phyloP scores from a whole-genome alignment of 176 grass and related monocot genomes.

The Calamus simplicifolius region DNA sequence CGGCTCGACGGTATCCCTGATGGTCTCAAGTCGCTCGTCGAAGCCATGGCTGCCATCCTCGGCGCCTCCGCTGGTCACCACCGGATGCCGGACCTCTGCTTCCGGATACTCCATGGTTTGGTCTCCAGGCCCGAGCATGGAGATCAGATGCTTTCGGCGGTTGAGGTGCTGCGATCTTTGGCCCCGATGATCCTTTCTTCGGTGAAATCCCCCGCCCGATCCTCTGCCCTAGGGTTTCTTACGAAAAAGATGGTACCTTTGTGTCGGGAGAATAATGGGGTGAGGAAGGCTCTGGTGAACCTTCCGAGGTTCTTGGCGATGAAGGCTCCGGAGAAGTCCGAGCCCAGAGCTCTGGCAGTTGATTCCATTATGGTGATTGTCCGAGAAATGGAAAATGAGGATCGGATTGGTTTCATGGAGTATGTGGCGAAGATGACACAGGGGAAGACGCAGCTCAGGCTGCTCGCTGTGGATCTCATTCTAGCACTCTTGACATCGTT shows the following conservation, averaged over 20 bases:
- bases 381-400: constrained; percentile 27
- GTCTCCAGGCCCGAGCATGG: constrained; percentile 41
- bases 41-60: constrained; percentile 38
- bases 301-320: constrained; percentile 61
- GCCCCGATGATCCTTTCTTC: constrained; percentile 29
- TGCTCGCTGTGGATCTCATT: constrained; percentile 77
- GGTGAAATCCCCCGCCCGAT: constrained; percentile 25
- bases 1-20: constrained; percentile 55
- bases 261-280: constrained; percentile 40
- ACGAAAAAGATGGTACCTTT: constrained; percentile 53
- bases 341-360: constrained; percentile 52
- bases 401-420: constrained; percentile 26
- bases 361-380: constrained; percentile 65
- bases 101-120: constrained; percentile 41
- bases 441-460: constrained; percentile 56
- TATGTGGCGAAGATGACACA: constrained; percentile 56
- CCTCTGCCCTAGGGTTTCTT: constrained; percentile 48
- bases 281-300: constrained; percentile 49
- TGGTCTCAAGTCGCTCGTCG: constrained; percentile 47
- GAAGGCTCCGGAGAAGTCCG: constrained; percentile 70
- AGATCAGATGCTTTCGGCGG: constrained; percentile 23
- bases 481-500: constrained; percentile 38
- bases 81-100: constrained; percentile 27
- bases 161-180: constrained; percentile 54
- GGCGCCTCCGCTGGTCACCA: constrained; percentile 13